phyloP scores from a whole-genome alignment of 192 early-diverging fungal genomes.

The Physocladia obscura region DNA sequence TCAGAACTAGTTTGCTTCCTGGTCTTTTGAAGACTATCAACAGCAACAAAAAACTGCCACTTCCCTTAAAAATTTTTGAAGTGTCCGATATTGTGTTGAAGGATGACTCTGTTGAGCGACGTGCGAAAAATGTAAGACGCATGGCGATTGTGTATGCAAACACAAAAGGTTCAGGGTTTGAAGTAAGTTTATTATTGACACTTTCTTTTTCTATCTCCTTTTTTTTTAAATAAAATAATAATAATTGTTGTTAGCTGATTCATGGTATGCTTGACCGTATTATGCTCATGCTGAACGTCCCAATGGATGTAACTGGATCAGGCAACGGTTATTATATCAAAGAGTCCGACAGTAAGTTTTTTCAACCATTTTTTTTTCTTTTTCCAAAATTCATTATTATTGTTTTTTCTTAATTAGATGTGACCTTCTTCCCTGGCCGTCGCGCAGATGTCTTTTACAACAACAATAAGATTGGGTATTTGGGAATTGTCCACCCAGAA shows the following conservation, averaged over 20 bases:
- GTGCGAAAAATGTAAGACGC: slow-evolving; percentile 85
- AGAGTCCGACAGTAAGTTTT: slow-evolving; percentile 65
- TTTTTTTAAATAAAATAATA: slow-evolving; percentile 16
- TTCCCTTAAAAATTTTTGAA: slow-evolving; percentile 94
- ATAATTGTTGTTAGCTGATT: slow-evolving; percentile 54
- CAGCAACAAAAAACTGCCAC: slow-evolving; percentile 78
- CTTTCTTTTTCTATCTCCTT: slow-evolving; percentile 32
- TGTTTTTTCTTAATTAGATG: slow-evolving; percentile 43
- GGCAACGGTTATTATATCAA: slow-evolving; percentile 76
- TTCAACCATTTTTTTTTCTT: not conserved
- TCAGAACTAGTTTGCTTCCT: slow-evolving; percentile 87
- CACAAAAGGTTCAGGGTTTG: slow-evolving; percentile 77
- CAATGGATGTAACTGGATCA: slow-evolving; percentile 48
- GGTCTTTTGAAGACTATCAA: slow-evolving; percentile 92
- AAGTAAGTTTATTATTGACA: slow-evolving; percentile 44
- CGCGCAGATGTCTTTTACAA: slow-evolving; percentile 82
- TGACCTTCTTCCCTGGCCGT: slow-evolving; percentile 89
- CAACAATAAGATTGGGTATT: slow-evolving; percentile 65
- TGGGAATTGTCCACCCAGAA: slow-evolving; percentile 92
- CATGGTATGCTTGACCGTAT: slow-evolving; percentile 90
- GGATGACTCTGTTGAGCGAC: slow-evolving; percentile 75
- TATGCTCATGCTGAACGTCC: slow-evolving; percentile 75
- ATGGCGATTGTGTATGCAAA: slow-evolving; percentile 82
- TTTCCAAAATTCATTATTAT: not conserved
- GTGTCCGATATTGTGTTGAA: slow-evolving; percentile 92